phyloP scores from a whole-genome alignment of 805 yeast species.

The Wickerhamiella occidentalis region DNA sequence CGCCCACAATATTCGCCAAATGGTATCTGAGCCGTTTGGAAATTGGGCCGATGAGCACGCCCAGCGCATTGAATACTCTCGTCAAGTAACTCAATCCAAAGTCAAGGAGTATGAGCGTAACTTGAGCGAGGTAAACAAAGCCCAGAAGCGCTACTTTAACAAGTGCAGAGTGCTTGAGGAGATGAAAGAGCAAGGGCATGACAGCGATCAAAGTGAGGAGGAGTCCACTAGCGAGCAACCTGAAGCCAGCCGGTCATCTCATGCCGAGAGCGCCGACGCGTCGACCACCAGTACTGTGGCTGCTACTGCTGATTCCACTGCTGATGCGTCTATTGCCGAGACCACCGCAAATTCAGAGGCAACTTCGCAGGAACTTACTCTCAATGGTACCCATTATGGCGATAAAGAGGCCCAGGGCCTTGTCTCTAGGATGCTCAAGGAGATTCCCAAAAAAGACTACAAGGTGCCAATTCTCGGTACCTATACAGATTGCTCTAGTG shows the following conservation, averaged over 20 bases:
- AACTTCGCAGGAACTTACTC: slow-evolving; percentile 21
- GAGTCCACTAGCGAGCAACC: not conserved
- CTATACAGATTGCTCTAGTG: slow-evolving; percentile 49
- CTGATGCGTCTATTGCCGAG: not conserved
- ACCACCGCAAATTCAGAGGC: slow-evolving; percentile 9
- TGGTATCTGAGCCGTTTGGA: slow-evolving; percentile 58
- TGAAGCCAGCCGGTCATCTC: not conserved
- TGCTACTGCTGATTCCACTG: not conserved
- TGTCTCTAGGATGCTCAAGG: slow-evolving; percentile 33
- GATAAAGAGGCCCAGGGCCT: slow-evolving; percentile 34
- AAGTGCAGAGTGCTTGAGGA: slow-evolving; percentile 67
- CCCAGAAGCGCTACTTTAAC: slow-evolving; percentile 60
- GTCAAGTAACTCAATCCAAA: slow-evolving; percentile 39
- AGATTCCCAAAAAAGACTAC: slow-evolving; percentile 42
- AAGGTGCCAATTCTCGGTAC: slow-evolving; percentile 60
- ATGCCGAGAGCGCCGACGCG: not conserved
- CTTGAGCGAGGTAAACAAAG: slow-evolving; percentile 38
- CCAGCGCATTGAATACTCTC: slow-evolving; percentile 51
- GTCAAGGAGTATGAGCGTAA: slow-evolving; percentile 41
- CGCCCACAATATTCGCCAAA: slow-evolving; percentile 45
- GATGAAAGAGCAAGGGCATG: slow-evolving; percentile 28
- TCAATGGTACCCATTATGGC: slow-evolving; percentile 27
- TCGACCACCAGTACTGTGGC: not conserved
- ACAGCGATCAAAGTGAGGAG: slow-evolving; percentile 12
- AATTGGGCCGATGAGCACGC: slow-evolving; percentile 67